A percentile compares a stretch with the other conserved stretches of the same genome.
Evolutionary conservation across 345 rosid genomes (phyloP).

Genomic region (Barbarea vulgaris): DNA sequence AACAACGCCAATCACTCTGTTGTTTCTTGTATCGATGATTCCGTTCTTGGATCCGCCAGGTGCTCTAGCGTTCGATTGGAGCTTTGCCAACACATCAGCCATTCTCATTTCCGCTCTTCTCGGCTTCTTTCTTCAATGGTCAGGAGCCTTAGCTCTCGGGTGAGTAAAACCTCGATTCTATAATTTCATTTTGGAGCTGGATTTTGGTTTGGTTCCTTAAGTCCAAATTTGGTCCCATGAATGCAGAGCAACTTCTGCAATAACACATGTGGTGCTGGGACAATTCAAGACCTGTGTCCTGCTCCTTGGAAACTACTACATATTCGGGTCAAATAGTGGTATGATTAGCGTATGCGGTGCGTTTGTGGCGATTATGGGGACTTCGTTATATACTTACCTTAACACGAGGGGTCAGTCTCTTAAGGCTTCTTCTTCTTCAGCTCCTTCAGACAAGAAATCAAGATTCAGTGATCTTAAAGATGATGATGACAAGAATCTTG

Average conservation of each 20-base stretch:
- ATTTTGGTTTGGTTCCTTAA: background rate
- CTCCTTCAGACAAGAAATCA: slow-evolving; percentile 35
- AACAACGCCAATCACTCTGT: slow-evolving; percentile 88
- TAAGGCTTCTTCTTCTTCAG: slow-evolving; percentile 29
- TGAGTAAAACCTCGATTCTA: slow-evolving; percentile 38
- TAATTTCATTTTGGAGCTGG: background rate
- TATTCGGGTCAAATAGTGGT: slow-evolving; percentile 44
- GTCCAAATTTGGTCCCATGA: background rate
- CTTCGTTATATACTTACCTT: slow-evolving; percentile 46
- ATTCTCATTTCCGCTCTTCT: slow-evolving; percentile 79
- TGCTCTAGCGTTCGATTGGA: slow-evolving; percentile 74
- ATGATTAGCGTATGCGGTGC: slow-evolving; percentile 41
- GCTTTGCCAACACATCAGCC: slow-evolving; percentile 53
- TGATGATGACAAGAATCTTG: slow-evolving; percentile 36
- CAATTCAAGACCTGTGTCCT: slow-evolving; percentile 47
- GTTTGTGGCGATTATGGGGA: slow-evolving; percentile 43
- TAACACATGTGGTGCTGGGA: slow-evolving; percentile 43
- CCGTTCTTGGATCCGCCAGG: slow-evolving; percentile 96
- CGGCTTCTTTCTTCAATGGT: slow-evolving; percentile 98
- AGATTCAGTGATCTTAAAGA: slow-evolving; percentile 37
- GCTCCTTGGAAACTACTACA: slow-evolving; percentile 44
- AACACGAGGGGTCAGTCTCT: slow-evolving; percentile 47
- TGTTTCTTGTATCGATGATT: slow-evolving; percentile 77
- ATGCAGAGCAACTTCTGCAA: slow-evolving; percentile 45
- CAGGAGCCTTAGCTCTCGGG: slow-evolving; percentile 98